A percentile compares a stretch with the other conserved stretches of the same genome.
phyloP scores from a whole-genome alignment of 2,329 filamentous ascomycete species.

The Polytolypa hystricis region DNA sequence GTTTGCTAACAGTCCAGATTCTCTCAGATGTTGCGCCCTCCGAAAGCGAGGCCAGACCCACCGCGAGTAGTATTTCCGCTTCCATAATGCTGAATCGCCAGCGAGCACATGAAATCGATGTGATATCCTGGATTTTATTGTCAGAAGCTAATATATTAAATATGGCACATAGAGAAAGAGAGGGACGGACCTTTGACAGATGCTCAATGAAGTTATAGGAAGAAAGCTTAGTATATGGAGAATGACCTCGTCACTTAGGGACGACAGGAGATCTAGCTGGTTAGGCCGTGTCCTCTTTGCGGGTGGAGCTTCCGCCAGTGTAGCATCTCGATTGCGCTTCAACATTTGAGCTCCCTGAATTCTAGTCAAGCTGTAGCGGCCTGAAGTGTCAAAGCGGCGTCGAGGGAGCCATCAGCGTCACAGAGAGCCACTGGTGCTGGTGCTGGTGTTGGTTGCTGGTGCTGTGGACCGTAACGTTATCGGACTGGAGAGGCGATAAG shows the following conservation, averaged over 20 bases:
- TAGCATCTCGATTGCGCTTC: slow-evolving; percentile 9
- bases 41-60: slow-evolving; percentile 76
- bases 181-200: slow-evolving; percentile 44
- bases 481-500: no score
- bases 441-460: no score
- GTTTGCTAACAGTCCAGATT: slow-evolving; percentile 21
- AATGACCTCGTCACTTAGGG: slow-evolving; percentile 76
- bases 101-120: slow-evolving; percentile 61
- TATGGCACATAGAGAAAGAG: background rate
- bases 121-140: slow-evolving; percentile 37
- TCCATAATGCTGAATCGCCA: slow-evolving; percentile 82
- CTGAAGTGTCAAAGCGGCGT: no score
- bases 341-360: no score
- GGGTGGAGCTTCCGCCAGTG: slow-evolving; percentile 5
- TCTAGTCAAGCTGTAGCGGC: no score
- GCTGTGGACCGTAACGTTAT: no score
- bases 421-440: no score
- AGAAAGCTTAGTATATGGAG: slow-evolving; percentile 72
- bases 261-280: slow-evolving; percentile 52
- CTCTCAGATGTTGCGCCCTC: slow-evolving; percentile 57
- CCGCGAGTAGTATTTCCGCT: slow-evolving; percentile 71
- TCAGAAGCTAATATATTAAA: background rate
- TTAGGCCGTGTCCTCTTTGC: slow-evolving; percentile 8
- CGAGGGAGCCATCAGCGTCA: no score
- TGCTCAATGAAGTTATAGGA: slow-evolving; percentile 56